Conservation (phyloP, 768 basidiomycete genomes). For the Thelephora ganbajun region DNA sequence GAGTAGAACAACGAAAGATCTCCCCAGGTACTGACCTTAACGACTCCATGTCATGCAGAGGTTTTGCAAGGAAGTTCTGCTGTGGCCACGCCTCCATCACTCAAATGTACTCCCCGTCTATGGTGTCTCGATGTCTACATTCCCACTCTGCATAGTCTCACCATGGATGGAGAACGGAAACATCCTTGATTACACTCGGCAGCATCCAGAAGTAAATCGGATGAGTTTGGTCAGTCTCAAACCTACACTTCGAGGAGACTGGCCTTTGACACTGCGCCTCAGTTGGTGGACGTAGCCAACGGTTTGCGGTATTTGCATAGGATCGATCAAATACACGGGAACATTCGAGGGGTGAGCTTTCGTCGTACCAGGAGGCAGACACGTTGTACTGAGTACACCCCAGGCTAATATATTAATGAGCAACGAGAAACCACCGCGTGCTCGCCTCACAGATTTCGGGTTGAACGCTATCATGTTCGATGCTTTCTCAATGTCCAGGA, state of each 20-base stretch:
- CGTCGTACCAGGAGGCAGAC: not conserved
- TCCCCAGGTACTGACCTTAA: too few species aligned
- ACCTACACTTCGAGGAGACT: not conserved
- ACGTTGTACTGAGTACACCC: too few species aligned
- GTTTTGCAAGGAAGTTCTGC: constrained; percentile 2
- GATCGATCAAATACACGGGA: not conserved
- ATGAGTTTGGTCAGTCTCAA: not conserved
- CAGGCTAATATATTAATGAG: too few species aligned
- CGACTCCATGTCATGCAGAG: not conserved
- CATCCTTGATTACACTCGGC: not conserved
- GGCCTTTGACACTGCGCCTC: not conserved
- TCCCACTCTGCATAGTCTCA: not conserved
- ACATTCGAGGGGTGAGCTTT: not conserved
- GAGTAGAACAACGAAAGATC: too few species aligned
- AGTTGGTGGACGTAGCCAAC: not conserved
- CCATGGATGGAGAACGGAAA: not conserved
- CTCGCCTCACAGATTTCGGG: not conserved
- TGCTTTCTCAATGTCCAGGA: not conserved
- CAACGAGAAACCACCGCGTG: not conserved
- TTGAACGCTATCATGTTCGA: not conserved
- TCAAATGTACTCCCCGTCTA: constrained; percentile 1
- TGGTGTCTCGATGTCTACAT: not conserved
- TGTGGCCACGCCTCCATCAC: constrained; percentile 2
- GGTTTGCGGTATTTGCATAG: not conserved
- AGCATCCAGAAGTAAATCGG: not conserved